Conservation (phyloP, 257 asterid species). For the Forsythia viridissima region DNA sequence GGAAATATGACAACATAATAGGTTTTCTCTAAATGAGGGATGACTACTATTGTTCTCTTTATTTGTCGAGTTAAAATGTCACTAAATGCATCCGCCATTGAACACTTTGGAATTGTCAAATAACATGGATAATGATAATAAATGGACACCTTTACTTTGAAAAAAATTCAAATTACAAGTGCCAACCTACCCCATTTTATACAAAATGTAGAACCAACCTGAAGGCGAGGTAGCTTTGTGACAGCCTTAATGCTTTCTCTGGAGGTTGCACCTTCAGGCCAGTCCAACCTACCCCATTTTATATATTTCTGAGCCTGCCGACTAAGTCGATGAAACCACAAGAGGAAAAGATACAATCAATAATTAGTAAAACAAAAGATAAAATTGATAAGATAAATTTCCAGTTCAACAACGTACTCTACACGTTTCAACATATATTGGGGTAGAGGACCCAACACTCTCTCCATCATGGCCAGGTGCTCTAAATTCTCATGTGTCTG, state of each 20-base stretch:
- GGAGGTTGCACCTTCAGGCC: conserved; percentile 63
- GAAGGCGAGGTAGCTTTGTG: conserved; percentile 49
- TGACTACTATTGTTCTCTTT: neutral
- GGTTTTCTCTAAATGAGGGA: neutral
- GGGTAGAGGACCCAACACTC: conserved; percentile 54
- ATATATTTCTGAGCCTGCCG: conserved; percentile 56
- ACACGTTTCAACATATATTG: conserved; percentile 45
- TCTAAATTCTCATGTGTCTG: conserved; percentile 57
- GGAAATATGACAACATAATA: neutral
- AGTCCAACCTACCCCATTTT: conserved; percentile 50
- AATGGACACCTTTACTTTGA: too few relatives aligned
- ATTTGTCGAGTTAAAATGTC: too few relatives aligned
- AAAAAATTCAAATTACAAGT: too few relatives aligned
- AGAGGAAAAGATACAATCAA: neutral
- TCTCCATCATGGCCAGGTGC: conserved; percentile 62
- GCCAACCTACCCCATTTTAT: too few relatives aligned
- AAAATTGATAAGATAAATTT: neutral
- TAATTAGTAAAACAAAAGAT: neutral
- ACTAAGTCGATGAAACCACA: conserved; percentile 26
- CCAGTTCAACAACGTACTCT: conserved; percentile 32
- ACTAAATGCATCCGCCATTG: too few relatives aligned
- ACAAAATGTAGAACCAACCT: conserved; percentile 28
- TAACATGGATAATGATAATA: too few relatives aligned
- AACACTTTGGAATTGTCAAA: too few relatives aligned
- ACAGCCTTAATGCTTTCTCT: conserved; percentile 54